phyloP scores from a whole-genome alignment of 2,329 filamentous ascomycete genomes.

The Neoscytalidium dimidiatum region DNA sequence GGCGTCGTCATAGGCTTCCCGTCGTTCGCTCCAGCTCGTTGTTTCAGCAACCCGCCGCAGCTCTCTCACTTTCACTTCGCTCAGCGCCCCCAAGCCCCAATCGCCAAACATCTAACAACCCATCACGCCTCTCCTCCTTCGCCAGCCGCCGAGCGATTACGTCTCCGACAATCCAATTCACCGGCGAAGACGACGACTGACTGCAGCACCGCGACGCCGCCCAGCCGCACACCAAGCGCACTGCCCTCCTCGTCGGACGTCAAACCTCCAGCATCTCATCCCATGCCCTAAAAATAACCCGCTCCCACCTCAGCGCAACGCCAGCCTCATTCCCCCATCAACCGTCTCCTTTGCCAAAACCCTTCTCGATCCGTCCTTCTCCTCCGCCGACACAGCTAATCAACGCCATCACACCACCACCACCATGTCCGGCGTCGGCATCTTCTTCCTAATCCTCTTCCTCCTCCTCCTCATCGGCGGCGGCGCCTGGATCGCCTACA shows the following conservation, averaged over 20 bases:
- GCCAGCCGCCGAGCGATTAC: background rate
- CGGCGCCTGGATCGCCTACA: slow-evolving; percentile 66
- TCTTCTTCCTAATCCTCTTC: slow-evolving; percentile 64
- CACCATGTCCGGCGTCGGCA: slow-evolving; percentile 15
- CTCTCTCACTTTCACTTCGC: background rate
- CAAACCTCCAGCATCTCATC: background rate
- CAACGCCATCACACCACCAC: background rate
- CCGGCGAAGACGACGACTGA: no score
- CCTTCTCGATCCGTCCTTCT: background rate
- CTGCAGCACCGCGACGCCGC: background rate
- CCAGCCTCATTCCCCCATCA: background rate
- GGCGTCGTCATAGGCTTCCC: slow-evolving; percentile 5
- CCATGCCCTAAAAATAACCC: slow-evolving; percentile 16
- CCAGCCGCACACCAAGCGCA: background rate
- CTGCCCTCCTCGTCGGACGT: background rate
- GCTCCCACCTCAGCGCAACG: background rate
- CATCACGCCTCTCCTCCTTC: background rate
- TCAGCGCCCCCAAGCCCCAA: background rate
- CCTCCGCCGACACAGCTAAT: background rate
- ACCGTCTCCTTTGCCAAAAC: background rate
- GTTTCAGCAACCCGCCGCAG: slow-evolving; percentile 8
- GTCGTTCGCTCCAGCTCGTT: slow-evolving; percentile 2
- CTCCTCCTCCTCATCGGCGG: slow-evolving; percentile 70
- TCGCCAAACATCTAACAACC: background rate
- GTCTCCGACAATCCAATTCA: background rate